Percentiles rank a stretch among this genome's conserved stretches.
These are phyloP conservation scores for Eutrema heterophyllum DNA, from an alignment of 345 rosid species.

Conservation along the genomic window DNA sequence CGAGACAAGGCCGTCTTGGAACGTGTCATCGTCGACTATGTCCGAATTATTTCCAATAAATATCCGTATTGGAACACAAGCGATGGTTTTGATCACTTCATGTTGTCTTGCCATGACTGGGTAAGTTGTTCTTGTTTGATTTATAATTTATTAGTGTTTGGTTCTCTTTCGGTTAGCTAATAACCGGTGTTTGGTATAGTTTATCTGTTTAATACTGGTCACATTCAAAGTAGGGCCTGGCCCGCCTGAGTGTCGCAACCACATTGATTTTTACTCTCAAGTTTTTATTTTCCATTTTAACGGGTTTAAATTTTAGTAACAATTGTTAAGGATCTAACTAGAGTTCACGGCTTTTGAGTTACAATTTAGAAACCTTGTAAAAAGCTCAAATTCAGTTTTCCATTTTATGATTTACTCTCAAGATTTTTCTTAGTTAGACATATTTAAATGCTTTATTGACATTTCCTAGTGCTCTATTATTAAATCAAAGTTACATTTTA, in stretches of 20 bases:
- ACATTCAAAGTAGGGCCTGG: background rate
- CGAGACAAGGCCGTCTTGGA: constrained; percentile 41
- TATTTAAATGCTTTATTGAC: too few relatives aligned
- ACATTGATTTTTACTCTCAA: too few relatives aligned
- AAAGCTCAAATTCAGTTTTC: too few relatives aligned
- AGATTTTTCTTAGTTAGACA: too few relatives aligned
- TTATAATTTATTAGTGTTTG: background rate
- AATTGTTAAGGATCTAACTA: background rate
- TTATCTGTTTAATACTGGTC: background rate
- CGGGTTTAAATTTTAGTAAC: too few relatives aligned
- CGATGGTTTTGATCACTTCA: constrained; percentile 75
- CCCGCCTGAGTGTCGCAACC: background rate
- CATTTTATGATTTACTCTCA: too few relatives aligned
- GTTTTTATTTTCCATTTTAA: too few relatives aligned
- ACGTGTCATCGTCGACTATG: constrained; percentile 46
- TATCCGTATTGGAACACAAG: constrained; percentile 74
- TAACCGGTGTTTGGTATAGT: background rate
- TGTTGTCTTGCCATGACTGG: constrained; percentile 88
- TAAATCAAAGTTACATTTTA: too few relatives aligned
- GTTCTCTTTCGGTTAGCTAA: background rate
- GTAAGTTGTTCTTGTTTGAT: constrained; percentile 30
- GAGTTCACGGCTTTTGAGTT: background rate
- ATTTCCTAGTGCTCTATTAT: too few relatives aligned
- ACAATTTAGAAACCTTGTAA: background rate
- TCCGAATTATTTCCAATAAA: constrained; percentile 38